Base-by-base conservation (phyloP, 2,329 filamentous ascomycete species). In the Cytospora piceae region DNA sequence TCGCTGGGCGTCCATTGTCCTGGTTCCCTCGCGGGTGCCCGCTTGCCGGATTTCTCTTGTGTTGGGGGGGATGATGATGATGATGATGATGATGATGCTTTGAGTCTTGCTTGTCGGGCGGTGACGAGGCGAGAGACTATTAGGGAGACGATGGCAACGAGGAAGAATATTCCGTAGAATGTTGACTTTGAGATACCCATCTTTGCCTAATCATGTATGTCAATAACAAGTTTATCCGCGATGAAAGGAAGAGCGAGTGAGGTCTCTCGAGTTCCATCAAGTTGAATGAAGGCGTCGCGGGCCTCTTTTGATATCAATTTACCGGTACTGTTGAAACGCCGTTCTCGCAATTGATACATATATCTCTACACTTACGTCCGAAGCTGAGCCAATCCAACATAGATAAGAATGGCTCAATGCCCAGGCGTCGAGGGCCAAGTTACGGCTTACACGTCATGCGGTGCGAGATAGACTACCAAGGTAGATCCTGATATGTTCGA, bases 1-100 rank as follows among this genome's bases (percentile, higher is more conserved):
- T 78, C 70, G 15, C 80, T 82, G 0, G 86, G 83, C 5, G 71
- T 76, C 87, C 88, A 91, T 77, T 82, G 82, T 78, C 73, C 67
- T 27, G 67, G 65, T 9, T 42, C 17, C 8, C 11, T 59, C 49
- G 17, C 27, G 15, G 59, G n/a, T 8, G 54, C 61, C 29, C 59
- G 24, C 15, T 54, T 54, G 58, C 46, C 58, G 27, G 58, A 27
- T 34, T 42, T 62, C 34, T 49, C 55, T 9, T 63, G 42, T 22
- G 17, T 22, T 12, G 15, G 54, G 27, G 8, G 14, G 5, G 32
- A 31, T 34, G 52, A 9, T 31, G 8, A 15, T 37, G 32, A 31
- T 34, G 52, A 9, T 31, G 8, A 15, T 37, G 34, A 37, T 37
- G 34, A 15, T 37, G 34, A 15, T 37, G 34, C 11, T 15, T 15